These are phyloP conservation scores for Vaucheria bursata DNA, from an alignment of 352 stramenopile genomes.

Conservation along the genomic window DNA sequence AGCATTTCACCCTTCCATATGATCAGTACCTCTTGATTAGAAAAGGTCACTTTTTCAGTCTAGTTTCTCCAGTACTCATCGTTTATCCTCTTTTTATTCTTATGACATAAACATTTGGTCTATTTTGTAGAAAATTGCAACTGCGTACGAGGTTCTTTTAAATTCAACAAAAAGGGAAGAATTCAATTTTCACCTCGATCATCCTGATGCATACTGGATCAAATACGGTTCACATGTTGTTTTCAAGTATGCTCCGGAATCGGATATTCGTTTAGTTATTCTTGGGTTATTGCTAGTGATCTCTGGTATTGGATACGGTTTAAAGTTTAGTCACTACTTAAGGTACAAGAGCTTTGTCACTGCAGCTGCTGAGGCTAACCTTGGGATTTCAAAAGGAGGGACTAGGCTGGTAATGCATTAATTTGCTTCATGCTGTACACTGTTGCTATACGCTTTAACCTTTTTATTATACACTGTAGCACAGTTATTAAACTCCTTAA, in stretches of 20 bases:
- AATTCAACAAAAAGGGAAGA: constrained; percentile 34
- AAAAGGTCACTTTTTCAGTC: too few species aligned
- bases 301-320: constrained; percentile 14
- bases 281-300: constrained; percentile 23
- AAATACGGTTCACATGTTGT: constrained; percentile 43
- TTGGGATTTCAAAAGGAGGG: constrained; percentile 25
- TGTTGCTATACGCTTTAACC: not conserved
- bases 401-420: constrained; percentile 27
- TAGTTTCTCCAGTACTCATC: too few species aligned
- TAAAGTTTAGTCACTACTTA: constrained; percentile 34
- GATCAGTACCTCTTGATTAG: too few species aligned
- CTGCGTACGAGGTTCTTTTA: constrained; percentile 38
- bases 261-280: constrained; percentile 29
- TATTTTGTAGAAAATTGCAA: constrained; percentile 29
- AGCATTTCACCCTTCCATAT: too few species aligned
- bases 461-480: not conserved
- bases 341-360: constrained; percentile 23
- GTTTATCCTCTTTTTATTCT: too few species aligned
- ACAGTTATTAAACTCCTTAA: not conserved
- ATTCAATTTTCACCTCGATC: constrained; percentile 44
- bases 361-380: constrained; percentile 33
- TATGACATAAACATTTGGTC: too few species aligned
- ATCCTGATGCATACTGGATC: constrained; percentile 43
- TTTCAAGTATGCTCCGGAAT: constrained; percentile 23
- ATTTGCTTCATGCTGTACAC: not conserved